Evolutionary conservation across 1,139 yeast species (phyloP).

Genomic region (Spathaspora sp.): DNA sequence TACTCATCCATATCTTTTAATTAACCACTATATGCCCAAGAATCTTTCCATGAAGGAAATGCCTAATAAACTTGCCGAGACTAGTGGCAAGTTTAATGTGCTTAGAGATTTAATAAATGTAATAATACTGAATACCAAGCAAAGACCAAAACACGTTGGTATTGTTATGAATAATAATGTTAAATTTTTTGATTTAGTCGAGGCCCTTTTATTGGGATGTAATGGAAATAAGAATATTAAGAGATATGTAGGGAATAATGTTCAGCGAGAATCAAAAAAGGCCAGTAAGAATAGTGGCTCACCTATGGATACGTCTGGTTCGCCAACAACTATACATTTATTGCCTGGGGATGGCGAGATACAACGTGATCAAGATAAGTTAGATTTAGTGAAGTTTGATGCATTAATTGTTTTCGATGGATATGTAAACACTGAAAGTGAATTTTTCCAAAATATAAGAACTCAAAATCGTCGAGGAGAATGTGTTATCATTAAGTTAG

Average conservation of each 20-base stretch:
- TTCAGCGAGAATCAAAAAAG: conserved; percentile 39
- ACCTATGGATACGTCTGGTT: conserved; percentile 10
- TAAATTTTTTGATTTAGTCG: conserved; percentile 69
- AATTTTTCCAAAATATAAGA: conserved; percentile 29
- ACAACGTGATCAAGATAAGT: conserved; percentile 25
- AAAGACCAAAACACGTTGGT: conserved; percentile 38
- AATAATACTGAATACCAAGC: conserved; percentile 34
- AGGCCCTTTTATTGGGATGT: conserved; percentile 71
- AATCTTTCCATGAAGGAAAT: conserved; percentile 74
- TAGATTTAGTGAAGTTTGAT: conserved; percentile 46
- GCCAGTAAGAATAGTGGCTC: conserved; percentile 15
- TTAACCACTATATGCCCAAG: conserved; percentile 85
- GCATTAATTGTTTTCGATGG: conserved; percentile 71
- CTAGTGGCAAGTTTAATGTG: conserved; percentile 83
- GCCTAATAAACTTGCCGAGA: conserved; percentile 70
- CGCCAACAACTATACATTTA: conserved; percentile 33
- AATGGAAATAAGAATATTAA: conserved; percentile 54
- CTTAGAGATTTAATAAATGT: conserved; percentile 58
- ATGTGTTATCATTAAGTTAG: conserved; percentile 65
- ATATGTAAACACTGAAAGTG: conserved; percentile 48
- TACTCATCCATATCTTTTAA: conserved; percentile 84
- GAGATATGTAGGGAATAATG: conserved; percentile 62
- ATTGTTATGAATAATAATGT: conserved; percentile 36
- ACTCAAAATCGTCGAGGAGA: conserved; percentile 30
- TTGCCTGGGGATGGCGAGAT: conserved; percentile 45